Percentiles rank a stretch among this genome's conserved stretches.
phyloP scores from a whole-genome alignment of 768 basidiomycete genomes.

The Coprinopsis strossmayeri region DNA sequence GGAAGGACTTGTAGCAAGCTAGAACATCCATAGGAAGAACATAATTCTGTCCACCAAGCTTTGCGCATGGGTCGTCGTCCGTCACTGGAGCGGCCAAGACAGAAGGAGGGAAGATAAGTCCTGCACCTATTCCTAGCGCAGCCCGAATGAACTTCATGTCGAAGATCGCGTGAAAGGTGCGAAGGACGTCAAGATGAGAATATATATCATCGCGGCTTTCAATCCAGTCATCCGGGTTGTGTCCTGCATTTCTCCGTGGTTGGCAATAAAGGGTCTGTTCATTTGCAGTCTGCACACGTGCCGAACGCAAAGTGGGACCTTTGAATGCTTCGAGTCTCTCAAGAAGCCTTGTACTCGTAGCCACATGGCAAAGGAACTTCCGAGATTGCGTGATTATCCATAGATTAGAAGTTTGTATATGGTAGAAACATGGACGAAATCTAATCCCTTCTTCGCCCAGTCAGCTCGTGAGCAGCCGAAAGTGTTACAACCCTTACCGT shows the following conservation, averaged over 20 bases:
- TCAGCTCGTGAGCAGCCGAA: too few species aligned
- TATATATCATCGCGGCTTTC: too few species aligned
- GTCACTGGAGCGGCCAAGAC: conserved; percentile 14
- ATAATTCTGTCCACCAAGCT: conserved; percentile 35
- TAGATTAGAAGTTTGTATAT: too few species aligned
- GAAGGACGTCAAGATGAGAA: too few species aligned
- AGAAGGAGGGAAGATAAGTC: neutral
- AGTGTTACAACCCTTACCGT: too few species aligned
- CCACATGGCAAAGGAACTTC: too few species aligned
- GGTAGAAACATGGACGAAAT: too few species aligned
- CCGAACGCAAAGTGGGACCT: neutral
- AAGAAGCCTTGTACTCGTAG: too few species aligned
- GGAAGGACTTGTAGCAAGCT: conserved; percentile 51
- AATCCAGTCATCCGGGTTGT: neutral
- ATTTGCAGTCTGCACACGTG: neutral
- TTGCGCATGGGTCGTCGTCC: conserved; percentile 29
- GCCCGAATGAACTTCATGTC: neutral
- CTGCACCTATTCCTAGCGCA: neutral
- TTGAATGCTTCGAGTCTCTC: neutral
- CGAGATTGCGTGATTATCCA: too few species aligned
- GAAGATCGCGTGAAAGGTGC: too few species aligned
- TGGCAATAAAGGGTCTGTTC: neutral
- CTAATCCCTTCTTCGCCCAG: too few species aligned
- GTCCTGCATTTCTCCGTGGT: neutral
- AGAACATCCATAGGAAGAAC: conserved; percentile 47